Evolutionary conservation across 441 rosid species (phyloP).

Genomic region (Euphorbia neoarborescens): DNA sequence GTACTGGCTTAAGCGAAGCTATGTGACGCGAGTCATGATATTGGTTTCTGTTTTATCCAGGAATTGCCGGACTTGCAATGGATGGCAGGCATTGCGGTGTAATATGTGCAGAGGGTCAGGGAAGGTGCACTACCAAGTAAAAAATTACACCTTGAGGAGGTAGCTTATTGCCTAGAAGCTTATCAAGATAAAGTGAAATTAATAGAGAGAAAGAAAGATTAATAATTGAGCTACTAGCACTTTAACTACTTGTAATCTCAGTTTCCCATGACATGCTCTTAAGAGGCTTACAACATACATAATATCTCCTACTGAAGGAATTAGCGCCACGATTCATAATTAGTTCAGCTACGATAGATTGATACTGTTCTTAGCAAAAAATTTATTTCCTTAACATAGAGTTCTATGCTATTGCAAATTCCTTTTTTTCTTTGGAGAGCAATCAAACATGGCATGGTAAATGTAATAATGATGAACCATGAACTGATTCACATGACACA

Average conservation of each 20-base stretch:
- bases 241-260: constrained; percentile 2
- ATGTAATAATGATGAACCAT: not conserved
- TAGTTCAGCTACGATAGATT: not conserved
- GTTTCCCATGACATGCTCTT: not conserved
- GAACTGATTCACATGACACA: not conserved
- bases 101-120: constrained; percentile 86
- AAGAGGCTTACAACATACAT: not conserved
- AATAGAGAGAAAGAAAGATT: not conserved
- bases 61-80: constrained; percentile 71
- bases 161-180: constrained; percentile 22
- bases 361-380: not conserved
- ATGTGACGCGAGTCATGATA: constrained; percentile 6
- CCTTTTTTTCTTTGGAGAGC: not conserved
- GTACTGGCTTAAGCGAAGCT: not conserved
- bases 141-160: constrained; percentile 68
- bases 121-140: constrained; percentile 72
- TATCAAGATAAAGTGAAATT: constrained; percentile 1
- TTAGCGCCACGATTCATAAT: not conserved
- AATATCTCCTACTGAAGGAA: not conserved
- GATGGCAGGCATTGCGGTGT: constrained; percentile 86
- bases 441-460: no score
- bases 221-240: not conserved
- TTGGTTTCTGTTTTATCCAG: constrained; percentile 34
- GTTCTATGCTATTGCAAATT: not conserved
- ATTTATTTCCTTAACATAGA: not conserved